phyloP scores from a whole-genome alignment of 805 yeast genomes.

The Kregervanrija delftensis region DNA sequence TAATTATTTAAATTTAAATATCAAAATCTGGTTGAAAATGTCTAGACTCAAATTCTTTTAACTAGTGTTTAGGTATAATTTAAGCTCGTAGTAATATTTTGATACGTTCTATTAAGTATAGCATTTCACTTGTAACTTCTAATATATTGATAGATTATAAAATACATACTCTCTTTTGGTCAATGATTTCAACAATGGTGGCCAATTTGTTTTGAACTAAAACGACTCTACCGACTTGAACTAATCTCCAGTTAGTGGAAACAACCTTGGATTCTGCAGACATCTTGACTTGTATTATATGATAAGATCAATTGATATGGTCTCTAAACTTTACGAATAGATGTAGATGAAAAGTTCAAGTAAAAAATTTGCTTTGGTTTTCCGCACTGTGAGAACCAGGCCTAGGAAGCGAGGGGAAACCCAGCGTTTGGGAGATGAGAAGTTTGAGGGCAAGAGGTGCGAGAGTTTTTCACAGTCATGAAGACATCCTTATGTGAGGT shows the following conservation, averaged over 20 bases:
- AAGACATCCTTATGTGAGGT: no score
- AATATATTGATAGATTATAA: background rate
- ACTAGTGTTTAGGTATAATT: no score
- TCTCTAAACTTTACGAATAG: no score
- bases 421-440: no score
- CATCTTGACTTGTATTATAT: constrained; percentile 33
- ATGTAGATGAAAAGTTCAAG: background rate
- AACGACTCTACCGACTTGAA: constrained; percentile 99
- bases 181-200: constrained; percentile 96
- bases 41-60: no score
- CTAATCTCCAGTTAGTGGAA: constrained; percentile 98
- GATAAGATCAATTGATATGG: no score
- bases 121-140: background rate
- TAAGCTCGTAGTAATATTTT: no score
- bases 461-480: no score
- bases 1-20: no score
- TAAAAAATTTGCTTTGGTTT: background rate
- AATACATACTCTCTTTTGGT: constrained; percentile 92
- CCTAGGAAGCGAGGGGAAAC: no score
- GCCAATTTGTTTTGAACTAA: constrained; percentile 91
- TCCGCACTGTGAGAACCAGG: background rate
- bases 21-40: no score
- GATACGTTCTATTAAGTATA: background rate
- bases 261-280: constrained; percentile 54
- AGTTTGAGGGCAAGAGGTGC: no score